Percentiles rank a stretch among this genome's conserved stretches.
Evolutionary conservation across 2,329 filamentous ascomycete genomes (phyloP).

Genomic region (Coleophoma cylindrospora): DNA sequence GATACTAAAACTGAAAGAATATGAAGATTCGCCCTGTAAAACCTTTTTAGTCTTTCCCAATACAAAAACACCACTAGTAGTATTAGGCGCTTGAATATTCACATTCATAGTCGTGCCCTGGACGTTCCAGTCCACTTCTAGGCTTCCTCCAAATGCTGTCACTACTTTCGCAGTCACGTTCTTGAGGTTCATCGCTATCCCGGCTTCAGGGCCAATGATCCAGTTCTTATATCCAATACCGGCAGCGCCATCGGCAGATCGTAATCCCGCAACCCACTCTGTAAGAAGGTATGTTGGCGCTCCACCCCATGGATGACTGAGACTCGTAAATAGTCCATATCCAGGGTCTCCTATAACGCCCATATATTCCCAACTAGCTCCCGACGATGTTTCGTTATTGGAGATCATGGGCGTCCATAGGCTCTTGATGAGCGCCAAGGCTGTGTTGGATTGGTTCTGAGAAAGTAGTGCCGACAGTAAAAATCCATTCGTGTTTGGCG

Average conservation of each 20-base stretch:
- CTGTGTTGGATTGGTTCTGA: constrained; percentile 14
- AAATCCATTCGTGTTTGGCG: constrained; percentile 41
- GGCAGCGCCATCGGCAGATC: neutral
- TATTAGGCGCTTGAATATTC: too few relatives aligned
- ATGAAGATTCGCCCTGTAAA: too few relatives aligned
- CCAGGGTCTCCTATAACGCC: constrained; percentile 32
- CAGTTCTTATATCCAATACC: too few relatives aligned
- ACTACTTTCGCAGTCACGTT: too few relatives aligned
- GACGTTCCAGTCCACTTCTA: too few relatives aligned
- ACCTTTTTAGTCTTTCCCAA: too few relatives aligned
- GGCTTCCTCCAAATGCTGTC: too few relatives aligned
- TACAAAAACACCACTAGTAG: too few relatives aligned
- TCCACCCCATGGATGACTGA: constrained; percentile 38
- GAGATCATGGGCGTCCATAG: constrained; percentile 38
- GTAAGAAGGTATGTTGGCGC: constrained; percentile 39
- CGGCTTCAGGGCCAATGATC: too few relatives aligned
- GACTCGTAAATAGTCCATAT: constrained; percentile 34
- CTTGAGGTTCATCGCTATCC: too few relatives aligned
- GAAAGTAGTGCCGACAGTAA: constrained; percentile 32
- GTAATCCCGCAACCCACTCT: constrained; percentile 19
- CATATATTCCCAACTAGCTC: constrained; percentile 41
- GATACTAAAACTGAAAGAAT: too few relatives aligned
- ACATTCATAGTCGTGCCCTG: too few relatives aligned
- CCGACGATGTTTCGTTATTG: constrained; percentile 29
- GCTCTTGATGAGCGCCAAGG: constrained; percentile 25